Conservation (phyloP, 2,329 filamentous ascomycete species). For the Coccinonectria pachysandricola region DNA sequence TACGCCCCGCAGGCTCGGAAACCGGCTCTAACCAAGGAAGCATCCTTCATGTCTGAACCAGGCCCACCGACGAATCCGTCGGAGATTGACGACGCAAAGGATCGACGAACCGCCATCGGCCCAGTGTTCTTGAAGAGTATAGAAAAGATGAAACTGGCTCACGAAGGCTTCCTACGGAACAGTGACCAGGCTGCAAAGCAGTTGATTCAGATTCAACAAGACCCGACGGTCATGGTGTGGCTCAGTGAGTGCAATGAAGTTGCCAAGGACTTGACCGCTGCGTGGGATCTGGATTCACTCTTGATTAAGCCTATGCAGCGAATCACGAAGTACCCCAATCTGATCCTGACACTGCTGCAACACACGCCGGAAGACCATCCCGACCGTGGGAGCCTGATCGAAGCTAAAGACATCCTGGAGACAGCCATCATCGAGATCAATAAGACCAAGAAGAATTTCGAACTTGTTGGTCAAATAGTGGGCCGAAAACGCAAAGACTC, state of each 20-base stretch:
- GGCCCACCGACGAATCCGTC: conserved; percentile 26
- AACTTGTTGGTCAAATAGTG: conserved; percentile 84
- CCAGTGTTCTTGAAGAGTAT: conserved; percentile 46
- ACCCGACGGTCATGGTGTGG: conserved; percentile 67
- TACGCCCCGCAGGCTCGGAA: conserved; percentile 55
- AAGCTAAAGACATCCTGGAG: conserved; percentile 44
- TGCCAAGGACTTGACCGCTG: conserved; percentile 81
- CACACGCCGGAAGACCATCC: conserved; percentile 76
- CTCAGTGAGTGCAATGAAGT: conserved; percentile 86
- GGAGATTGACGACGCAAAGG: conserved; percentile 40
- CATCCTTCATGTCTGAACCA: conserved; percentile 31
- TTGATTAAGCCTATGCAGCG: conserved; percentile 95
- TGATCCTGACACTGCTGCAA: conserved; percentile 70
- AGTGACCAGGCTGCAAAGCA: conserved; percentile 53
- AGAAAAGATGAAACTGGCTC: conserved; percentile 48
- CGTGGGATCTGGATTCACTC: conserved; percentile 93
- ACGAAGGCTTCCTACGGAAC: conserved; percentile 53
- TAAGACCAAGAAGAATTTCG: conserved; percentile 88
- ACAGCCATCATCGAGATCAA: conserved; percentile 78
- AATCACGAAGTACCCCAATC: conserved; percentile 83
- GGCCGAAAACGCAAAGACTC: conserved; percentile 79
- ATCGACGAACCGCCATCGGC: conserved; percentile 42
- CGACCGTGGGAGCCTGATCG: conserved; percentile 56
- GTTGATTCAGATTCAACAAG: conserved; percentile 52
- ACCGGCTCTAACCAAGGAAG: conserved; percentile 30